Evolutionary conservation across 1,284 basidiomycete species (phyloP).

Genomic region (Ustilago shanxiensis): DNA sequence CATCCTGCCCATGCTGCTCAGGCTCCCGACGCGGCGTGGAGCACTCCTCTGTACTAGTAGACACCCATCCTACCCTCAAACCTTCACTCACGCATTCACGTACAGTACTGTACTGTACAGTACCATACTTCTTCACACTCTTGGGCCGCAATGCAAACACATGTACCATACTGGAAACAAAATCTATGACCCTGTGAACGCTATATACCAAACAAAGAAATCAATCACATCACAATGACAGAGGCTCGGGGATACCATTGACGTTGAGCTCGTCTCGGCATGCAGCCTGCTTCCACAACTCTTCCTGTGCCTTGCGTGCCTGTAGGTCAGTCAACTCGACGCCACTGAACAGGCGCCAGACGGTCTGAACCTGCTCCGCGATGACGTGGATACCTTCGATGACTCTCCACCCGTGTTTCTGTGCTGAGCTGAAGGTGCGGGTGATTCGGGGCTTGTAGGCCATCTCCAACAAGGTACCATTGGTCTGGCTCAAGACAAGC

Average conservation of each 20-base stretch:
- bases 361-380: slow-evolving; percentile 17
- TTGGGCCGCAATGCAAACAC: too few relatives aligned
- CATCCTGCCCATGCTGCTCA: not conserved
- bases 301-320: slow-evolving; percentile 6
- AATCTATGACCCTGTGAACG: too few relatives aligned
- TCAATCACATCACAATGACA: slow-evolving; percentile 5
- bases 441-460: slow-evolving; percentile 21
- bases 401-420: slow-evolving; percentile 13
- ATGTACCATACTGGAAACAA: too few relatives aligned
- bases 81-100: not conserved
- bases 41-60: slow-evolving; percentile 11
- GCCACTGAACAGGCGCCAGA: slow-evolving; percentile 14
- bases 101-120: too few relatives aligned
- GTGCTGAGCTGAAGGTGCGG: slow-evolving; percentile 7
- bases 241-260: slow-evolving; percentile 13
- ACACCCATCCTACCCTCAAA: not conserved
- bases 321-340: slow-evolving; percentile 10
- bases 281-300: slow-evolving; percentile 17
- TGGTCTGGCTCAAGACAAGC: slow-evolving; percentile 2
- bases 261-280: slow-evolving; percentile 13
- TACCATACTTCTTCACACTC: too few relatives aligned
- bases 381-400: slow-evolving; percentile 21
- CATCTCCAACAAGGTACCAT: slow-evolving; percentile 14
- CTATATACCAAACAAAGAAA: too few relatives aligned
- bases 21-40: not conserved